These are phyloP conservation scores for Mollisiaceae sp. DNA, from an alignment of 2,329 filamentous ascomycete genomes.

Conservation along the genomic window DNA sequence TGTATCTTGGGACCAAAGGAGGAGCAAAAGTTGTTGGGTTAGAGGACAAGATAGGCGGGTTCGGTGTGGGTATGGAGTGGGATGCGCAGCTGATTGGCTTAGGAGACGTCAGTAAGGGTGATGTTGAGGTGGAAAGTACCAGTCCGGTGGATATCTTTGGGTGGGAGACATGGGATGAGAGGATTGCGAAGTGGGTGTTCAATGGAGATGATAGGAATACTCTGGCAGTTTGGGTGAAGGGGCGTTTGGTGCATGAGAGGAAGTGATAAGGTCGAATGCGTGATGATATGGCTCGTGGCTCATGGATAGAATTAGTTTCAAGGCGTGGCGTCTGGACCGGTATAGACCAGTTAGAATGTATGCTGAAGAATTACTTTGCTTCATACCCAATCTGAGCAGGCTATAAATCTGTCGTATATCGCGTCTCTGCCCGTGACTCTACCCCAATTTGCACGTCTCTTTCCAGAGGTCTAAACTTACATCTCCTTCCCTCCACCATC, in stretches of 20 bases:
- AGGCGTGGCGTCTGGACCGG: not conserved
- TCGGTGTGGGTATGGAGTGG: constrained; percentile 86
- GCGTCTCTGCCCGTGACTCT: not conserved
- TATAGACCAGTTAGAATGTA: not conserved
- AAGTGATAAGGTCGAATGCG: constrained; percentile 30
- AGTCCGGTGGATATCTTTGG: constrained; percentile 88
- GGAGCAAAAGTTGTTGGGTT: constrained; percentile 84
- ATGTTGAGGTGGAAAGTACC: constrained; percentile 47
- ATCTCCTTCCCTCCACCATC: not conserved
- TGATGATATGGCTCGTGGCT: not conserved
- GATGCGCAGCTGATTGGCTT: constrained; percentile 85
- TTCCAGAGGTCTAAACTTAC: not conserved
- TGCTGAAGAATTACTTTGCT: not conserved
- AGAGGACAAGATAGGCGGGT: constrained; percentile 73
- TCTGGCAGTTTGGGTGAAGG: constrained; percentile 85
- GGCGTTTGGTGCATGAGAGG: constrained; percentile 75
- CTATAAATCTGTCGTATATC: not conserved
- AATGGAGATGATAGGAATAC: constrained; percentile 93
- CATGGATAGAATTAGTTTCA: not conserved
- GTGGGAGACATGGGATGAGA: constrained; percentile 87
- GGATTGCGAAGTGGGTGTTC: constrained; percentile 92
- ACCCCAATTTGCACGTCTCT: not conserved
- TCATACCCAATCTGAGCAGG: not conserved
- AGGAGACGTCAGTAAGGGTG: constrained; percentile 46
- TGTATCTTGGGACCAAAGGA: constrained; percentile 87